Percentiles rank a stretch among this genome's conserved stretches.
These are phyloP conservation scores for Metarhizium brunneum DNA, from an alignment of 2,329 filamentous ascomycete species.

Conservation along the genomic window DNA sequence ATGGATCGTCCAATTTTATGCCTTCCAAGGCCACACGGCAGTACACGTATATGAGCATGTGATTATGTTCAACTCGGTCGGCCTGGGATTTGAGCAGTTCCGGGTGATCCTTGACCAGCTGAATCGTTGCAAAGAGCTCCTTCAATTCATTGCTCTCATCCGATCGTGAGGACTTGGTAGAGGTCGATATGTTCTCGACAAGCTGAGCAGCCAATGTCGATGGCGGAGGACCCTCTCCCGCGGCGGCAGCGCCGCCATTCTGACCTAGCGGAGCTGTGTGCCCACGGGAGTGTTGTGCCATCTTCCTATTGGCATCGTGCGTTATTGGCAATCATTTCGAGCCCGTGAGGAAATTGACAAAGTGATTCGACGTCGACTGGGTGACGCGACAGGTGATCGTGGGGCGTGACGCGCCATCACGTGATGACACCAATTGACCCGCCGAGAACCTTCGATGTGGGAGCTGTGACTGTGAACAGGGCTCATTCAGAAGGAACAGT, in stretches of 20 bases:
- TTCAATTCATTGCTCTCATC: constrained; percentile 67
- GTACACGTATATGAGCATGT: constrained; percentile 78
- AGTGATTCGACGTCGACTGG: not conserved
- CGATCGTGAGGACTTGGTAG: constrained; percentile 49
- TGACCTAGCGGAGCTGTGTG: constrained; percentile 11
- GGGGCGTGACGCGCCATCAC: constrained; percentile 4
- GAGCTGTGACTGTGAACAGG: too few species aligned
- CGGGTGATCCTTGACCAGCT: constrained; percentile 42
- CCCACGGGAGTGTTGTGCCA: constrained; percentile 17
- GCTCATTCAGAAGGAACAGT: too few species aligned
- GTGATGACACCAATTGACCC: not conserved
- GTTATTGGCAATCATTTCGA: not conserved
- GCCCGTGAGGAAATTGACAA: not conserved
- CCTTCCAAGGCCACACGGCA: constrained; percentile 68
- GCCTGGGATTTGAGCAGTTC: constrained; percentile 49
- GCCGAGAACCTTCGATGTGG: too few species aligned
- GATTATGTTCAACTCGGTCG: constrained; percentile 66
- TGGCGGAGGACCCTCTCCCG: constrained; percentile 39
- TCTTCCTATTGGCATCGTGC: constrained; percentile 18
- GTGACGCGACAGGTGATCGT: not conserved
- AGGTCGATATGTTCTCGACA: constrained; percentile 67
- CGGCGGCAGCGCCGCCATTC: constrained; percentile 9
- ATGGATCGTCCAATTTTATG: constrained; percentile 58
- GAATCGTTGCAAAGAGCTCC: constrained; percentile 52
- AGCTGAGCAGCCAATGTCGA: constrained; percentile 85